Percentiles rank a stretch among this genome's conserved stretches.
Conservation (phyloP, 1,284 basidiomycete species). For the Schizopora paradoxa region DNA sequence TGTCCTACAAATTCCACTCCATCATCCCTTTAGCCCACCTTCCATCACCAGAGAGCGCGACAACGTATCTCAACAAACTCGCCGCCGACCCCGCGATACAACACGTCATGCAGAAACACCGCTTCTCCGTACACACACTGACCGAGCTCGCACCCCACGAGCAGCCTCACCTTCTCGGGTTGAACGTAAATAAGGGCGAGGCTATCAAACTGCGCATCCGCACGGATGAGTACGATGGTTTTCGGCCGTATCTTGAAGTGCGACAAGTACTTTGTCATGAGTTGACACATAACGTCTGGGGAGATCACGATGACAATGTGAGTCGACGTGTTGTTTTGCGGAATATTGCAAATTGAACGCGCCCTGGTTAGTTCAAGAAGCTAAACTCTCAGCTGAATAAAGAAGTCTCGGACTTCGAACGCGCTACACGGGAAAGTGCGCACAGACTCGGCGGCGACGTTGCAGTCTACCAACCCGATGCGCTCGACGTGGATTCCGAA, state of each 20-base stretch:
- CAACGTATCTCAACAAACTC: constrained; percentile 47
- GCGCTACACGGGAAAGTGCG: constrained; percentile 43
- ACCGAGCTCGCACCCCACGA: constrained; percentile 75
- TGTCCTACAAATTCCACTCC: constrained; percentile 56
- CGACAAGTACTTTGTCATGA: constrained; percentile 72
- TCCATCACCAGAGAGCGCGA: constrained; percentile 53
- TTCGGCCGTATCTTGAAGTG: constrained; percentile 59
- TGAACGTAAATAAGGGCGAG: constrained; percentile 62
- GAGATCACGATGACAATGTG: constrained; percentile 68
- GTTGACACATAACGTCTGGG: constrained; percentile 68
- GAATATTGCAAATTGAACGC: background rate
- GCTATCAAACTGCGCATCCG: constrained; percentile 61
- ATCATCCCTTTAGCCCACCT: constrained; percentile 58
- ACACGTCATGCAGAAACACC: constrained; percentile 63
- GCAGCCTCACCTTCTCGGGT: constrained; percentile 62
- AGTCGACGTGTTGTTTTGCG: constrained; percentile 24
- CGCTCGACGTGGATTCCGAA: constrained; percentile 47
- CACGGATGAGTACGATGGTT: constrained; percentile 68
- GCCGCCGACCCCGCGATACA: constrained; percentile 64
- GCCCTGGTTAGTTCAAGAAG: constrained; percentile 54
- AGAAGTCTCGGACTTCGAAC: constrained; percentile 66
- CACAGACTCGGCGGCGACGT: constrained; percentile 41
- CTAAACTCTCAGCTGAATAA: constrained; percentile 71
- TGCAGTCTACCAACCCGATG: constrained; percentile 45
- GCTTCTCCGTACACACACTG: constrained; percentile 58